Conservation (phyloP, 208 protist genomes). For the Kentomonas sorsogonicus region DNA sequence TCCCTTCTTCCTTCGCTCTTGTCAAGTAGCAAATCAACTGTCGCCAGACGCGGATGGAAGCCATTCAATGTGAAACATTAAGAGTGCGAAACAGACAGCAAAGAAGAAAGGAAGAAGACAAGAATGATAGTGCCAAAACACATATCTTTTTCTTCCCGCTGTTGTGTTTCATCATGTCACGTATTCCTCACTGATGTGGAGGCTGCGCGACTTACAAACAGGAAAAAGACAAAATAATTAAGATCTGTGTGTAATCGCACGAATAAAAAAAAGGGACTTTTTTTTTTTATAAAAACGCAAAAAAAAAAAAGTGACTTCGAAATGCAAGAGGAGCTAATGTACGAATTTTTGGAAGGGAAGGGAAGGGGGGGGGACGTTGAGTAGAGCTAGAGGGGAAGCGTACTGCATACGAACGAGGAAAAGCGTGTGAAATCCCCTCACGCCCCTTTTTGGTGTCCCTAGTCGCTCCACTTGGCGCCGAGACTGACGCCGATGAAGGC, state of each 20-base stretch:
- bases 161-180: too few species aligned
- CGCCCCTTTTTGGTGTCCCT: too few species aligned
- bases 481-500: constrained; percentile 88
- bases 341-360: too few species aligned
- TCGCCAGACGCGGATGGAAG: too few species aligned
- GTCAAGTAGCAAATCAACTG: too few species aligned
- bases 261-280: background rate
- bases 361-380: too few species aligned
- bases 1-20: background rate
- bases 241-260: background rate
- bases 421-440: too few species aligned
- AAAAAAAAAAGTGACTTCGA: background rate
- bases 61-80: background rate
- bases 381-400: too few species aligned
- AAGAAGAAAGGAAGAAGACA: constrained; percentile 10
- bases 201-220: too few species aligned
- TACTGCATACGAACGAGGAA: too few species aligned
- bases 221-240: background rate
- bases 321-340: too few species aligned
- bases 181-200: too few species aligned
- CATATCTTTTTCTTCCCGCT: background rate
- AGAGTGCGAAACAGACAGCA: background rate
- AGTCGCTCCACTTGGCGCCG: constrained; percentile 59
- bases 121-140: constrained; percentile 3
- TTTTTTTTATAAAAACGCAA: constrained; percentile 8